Conservation (phyloP, 148 eudicot genomes). For the Arctostaphylos glauca region DNA sequence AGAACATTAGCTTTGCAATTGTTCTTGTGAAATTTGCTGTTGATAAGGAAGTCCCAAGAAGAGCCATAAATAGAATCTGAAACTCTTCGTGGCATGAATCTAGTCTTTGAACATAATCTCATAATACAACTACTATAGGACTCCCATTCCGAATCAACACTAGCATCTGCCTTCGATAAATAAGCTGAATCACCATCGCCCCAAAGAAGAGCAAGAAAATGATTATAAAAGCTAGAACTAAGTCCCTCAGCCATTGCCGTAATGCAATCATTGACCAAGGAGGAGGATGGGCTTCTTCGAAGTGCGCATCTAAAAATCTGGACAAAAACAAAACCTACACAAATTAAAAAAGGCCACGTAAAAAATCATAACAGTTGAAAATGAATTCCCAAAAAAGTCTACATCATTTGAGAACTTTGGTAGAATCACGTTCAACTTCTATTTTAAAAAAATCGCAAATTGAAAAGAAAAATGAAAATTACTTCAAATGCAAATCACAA, state of each 20-base stretch:
- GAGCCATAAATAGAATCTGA: conserved; percentile 39
- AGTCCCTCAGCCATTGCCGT: conserved; percentile 87
- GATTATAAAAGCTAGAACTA: conserved; percentile 48
- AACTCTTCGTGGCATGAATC: conserved; percentile 15
- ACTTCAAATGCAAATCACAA: conserved; percentile 15
- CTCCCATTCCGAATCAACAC: conserved; percentile 80
- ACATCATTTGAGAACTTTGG: not conserved
- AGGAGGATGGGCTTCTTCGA: conserved; percentile 80
- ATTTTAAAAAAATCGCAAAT: not conserved
- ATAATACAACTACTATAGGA: conserved; percentile 51
- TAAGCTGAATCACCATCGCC: conserved; percentile 50
- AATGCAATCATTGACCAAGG: conserved; percentile 82
- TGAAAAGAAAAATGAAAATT: not conserved
- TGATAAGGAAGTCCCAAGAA: conserved; percentile 83
- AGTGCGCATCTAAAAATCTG: conserved; percentile 84
- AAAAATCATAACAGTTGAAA: not conserved
- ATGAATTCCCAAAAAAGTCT: not conserved
- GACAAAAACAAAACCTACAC: conserved; percentile 11
- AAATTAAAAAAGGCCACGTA: not conserved
- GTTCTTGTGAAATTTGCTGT: conserved; percentile 66
- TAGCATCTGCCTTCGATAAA: conserved; percentile 44
- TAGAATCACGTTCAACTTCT: not conserved
- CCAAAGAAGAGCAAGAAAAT: conserved; percentile 78
- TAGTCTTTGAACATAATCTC: conserved; percentile 47
- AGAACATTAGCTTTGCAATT: conserved; percentile 39